Percentiles rank a stretch among this genome's conserved stretches.
Conservation (phyloP, 352 stramenopile genomes). For the Phytophthora ramorum region DNA sequence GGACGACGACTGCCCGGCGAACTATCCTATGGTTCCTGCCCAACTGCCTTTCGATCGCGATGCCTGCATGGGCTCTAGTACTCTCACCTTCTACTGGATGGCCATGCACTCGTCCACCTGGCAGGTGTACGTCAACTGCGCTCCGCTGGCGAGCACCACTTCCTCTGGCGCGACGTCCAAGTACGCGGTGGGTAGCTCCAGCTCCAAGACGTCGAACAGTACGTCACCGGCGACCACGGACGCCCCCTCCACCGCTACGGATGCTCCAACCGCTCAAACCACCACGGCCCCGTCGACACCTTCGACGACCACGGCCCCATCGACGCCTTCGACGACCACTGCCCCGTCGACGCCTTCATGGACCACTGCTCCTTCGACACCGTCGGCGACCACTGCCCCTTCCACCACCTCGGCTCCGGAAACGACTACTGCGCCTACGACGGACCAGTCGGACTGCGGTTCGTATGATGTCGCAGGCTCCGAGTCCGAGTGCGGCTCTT, state of each 20-base stretch:
- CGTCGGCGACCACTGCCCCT: background rate
- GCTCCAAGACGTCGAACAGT: constrained; percentile 17
- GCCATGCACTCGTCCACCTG: constrained; percentile 46
- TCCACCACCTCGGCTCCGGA: background rate
- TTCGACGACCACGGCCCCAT: background rate
- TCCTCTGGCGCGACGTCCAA: constrained; percentile 21
- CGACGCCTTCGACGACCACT: background rate
- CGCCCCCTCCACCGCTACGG: constrained; percentile 5
- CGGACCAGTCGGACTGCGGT: constrained; percentile 15
- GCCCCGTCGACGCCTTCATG: background rate
- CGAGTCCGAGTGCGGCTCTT: constrained; percentile 10
- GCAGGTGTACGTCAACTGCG: constrained; percentile 52
- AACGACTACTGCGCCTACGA: background rate
- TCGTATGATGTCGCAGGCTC: constrained; percentile 19
- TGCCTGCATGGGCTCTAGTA: constrained; percentile 33
- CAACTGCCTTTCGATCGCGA: constrained; percentile 42
- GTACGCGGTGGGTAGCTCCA: constrained; percentile 29
- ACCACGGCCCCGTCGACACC: constrained; percentile 12
- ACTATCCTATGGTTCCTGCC: constrained; percentile 38
- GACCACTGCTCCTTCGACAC: background rate
- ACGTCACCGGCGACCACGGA: constrained; percentile 21
- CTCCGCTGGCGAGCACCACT: constrained; percentile 18
- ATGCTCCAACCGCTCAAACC: constrained; percentile 7
- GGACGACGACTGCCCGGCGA: constrained; percentile 22
- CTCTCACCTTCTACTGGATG: constrained; percentile 48